Percentiles rank a stretch among this genome's conserved stretches.
phyloP scores from a whole-genome alignment of 2,329 filamentous ascomycete genomes.

The Penicillium psychrosexuale region DNA sequence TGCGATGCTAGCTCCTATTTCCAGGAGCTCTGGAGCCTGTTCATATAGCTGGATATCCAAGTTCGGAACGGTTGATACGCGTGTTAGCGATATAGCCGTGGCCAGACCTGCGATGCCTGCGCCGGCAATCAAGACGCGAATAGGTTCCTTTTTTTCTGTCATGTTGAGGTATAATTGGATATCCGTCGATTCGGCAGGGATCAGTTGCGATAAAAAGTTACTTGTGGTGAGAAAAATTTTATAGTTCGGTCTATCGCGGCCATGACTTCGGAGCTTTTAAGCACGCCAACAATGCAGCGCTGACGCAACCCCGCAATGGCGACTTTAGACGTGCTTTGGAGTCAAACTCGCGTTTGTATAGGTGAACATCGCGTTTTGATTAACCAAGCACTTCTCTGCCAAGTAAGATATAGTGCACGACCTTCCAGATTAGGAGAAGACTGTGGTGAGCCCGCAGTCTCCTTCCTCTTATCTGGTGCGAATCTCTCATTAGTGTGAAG shows the following conservation, averaged over 20 bases:
- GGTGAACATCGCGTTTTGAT: not conserved
- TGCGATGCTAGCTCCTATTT: constrained; percentile 18
- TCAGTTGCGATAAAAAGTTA: not conserved
- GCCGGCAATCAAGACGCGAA: constrained; percentile 48
- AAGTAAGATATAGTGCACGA: not conserved
- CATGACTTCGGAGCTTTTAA: constrained; percentile 17
- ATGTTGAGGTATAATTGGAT: not conserved
- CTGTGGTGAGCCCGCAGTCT: not conserved
- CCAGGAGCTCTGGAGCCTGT: constrained; percentile 38
- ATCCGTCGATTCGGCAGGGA: not conserved
- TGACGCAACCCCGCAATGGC: constrained; percentile 13
- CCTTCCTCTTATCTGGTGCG: not conserved
- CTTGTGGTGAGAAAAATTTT: not conserved
- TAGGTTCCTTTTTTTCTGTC: not conserved
- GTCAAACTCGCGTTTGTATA: not conserved
- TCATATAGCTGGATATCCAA: constrained; percentile 53
- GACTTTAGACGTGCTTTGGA: constrained; percentile 12
- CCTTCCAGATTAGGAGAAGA: not conserved
- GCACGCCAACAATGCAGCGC: constrained; percentile 19
- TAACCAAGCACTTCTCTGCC: not conserved
- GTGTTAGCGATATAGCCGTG: constrained; percentile 45
- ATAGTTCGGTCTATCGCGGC: not conserved
- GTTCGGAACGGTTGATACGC: constrained; percentile 17
- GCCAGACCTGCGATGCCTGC: constrained; percentile 52
- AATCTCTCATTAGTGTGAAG: constrained; percentile 2